Percentiles rank a stretch among this genome's conserved stretches.
Evolutionary conservation across 176 grass and related monocot species (phyloP).

Genomic region (Phragmites australis): DNA sequence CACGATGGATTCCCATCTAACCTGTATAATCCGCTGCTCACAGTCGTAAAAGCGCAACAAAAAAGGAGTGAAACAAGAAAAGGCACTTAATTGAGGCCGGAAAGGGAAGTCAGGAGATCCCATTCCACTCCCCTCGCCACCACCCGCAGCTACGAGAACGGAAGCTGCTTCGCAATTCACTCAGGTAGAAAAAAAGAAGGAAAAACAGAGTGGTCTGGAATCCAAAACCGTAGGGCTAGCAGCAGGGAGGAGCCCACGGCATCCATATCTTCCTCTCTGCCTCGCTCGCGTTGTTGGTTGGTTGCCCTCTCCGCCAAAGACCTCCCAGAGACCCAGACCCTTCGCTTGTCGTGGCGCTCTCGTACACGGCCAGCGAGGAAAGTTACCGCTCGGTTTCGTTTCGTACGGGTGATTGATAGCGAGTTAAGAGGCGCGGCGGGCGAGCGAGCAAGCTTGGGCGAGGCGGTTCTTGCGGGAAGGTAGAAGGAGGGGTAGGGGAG

Average conservation of each 20-base stretch:
- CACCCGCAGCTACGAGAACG: constrained; percentile 10
- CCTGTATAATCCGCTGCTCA: neutral
- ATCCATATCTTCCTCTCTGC: constrained; percentile 28
- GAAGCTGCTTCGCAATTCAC: neutral
- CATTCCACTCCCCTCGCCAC: neutral
- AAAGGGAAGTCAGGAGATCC: too few species aligned
- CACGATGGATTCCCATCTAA: neutral
- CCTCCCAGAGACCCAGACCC: neutral
- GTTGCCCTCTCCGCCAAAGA: constrained; percentile 25
- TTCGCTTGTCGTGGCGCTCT: constrained; percentile 41
- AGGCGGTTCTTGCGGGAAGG: constrained; percentile 31
- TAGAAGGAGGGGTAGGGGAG: constrained; percentile 9
- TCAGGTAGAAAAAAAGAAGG: neutral
- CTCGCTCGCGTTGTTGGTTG: constrained; percentile 1
- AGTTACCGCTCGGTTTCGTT: constrained; percentile 18
- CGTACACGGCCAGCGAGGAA: constrained; percentile 25
- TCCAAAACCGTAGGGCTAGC: constrained; percentile 13
- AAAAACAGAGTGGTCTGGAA: neutral
- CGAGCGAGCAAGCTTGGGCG: neutral
- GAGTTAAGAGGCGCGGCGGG: constrained; percentile 18
- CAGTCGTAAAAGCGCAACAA: neutral
- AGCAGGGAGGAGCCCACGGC: constrained; percentile 22
- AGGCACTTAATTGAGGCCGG: neutral
- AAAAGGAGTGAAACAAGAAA: constrained; percentile 11
- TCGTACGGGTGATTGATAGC: constrained; percentile 16